A percentile compares a stretch with the other conserved stretches of the same genome.
phyloP scores from a whole-genome alignment of 2,329 filamentous ascomycete genomes.

The Domatiomyces catenatus region DNA sequence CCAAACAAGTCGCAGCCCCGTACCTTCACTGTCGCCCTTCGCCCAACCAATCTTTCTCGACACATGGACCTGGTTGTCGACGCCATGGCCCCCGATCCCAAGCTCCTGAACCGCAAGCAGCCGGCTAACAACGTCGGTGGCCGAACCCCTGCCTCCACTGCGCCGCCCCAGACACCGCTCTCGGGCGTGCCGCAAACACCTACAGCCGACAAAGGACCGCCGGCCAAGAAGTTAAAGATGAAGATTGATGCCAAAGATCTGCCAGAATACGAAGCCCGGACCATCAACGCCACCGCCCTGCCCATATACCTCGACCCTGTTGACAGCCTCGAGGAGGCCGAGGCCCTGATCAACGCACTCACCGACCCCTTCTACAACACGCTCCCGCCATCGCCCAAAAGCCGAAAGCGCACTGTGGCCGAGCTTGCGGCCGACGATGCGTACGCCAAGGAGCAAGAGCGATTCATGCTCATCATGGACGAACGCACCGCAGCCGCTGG shows the following conservation, averaged over 20 bases:
- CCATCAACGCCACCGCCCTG: constrained; percentile 57
- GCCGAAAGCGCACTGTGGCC: constrained; percentile 80
- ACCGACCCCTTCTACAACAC: constrained; percentile 64
- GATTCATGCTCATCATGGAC: constrained; percentile 85
- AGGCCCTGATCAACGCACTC: constrained; percentile 54
- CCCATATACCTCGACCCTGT: constrained; percentile 67
- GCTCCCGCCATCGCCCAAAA: constrained; percentile 67
- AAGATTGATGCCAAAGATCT: constrained; percentile 62
- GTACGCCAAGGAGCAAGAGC: constrained; percentile 70
- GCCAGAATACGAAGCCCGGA: constrained; percentile 58
- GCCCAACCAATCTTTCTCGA: constrained; percentile 63
- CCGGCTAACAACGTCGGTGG: constrained; percentile 27
- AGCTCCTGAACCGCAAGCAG: constrained; percentile 34
- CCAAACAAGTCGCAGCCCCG: constrained; percentile 33
- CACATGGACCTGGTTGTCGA: constrained; percentile 64
- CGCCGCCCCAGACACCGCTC: constrained; percentile 54
- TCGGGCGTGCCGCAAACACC: constrained; percentile 46
- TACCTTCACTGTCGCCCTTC: constrained; percentile 64
- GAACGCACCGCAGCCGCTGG: constrained; percentile 52
- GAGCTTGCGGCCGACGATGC: constrained; percentile 94
- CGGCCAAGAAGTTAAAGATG: constrained; percentile 58
- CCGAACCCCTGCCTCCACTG: constrained; percentile 28
- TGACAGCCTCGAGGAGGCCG: constrained; percentile 50
- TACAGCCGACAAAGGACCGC: constrained; percentile 36
- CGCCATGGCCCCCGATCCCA: constrained; percentile 51